Evolutionary conservation across 2,329 filamentous ascomycete genomes (phyloP).

Genomic region (Colletotrichum sp.): DNA sequence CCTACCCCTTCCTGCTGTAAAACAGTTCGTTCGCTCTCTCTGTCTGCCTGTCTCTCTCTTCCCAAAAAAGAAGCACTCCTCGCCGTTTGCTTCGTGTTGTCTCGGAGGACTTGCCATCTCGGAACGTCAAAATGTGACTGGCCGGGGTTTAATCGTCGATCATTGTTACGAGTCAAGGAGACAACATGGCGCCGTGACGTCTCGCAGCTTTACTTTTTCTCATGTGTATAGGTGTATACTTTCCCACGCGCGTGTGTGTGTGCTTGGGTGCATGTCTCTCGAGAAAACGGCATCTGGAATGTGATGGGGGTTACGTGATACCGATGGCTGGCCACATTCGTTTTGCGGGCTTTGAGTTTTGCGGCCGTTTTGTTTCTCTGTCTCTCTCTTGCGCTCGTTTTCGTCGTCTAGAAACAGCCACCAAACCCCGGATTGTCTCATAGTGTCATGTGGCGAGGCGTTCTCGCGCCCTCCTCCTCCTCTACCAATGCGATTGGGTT

Average conservation of each 20-base stretch:
- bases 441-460: not conserved
- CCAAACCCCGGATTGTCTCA: constrained; percentile 10
- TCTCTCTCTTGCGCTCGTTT: not conserved
- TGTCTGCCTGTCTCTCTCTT: not conserved
- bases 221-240: not conserved
- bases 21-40: not conserved
- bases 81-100: constrained; percentile 6
- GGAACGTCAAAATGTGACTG: not conserved
- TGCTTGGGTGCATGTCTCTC: not conserved
- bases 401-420: not conserved
- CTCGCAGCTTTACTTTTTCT: not conserved
- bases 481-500: not conserved
- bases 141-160: not conserved
- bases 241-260: not conserved
- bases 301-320: not conserved
- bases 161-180: constrained; percentile 9
- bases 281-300: not conserved
- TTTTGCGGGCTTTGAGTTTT: not conserved
- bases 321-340: not conserved
- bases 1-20: not conserved
- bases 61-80: not conserved
- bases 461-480: not conserved
- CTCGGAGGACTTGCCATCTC: not conserved
- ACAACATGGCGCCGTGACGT: constrained; percentile 9
- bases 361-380: not conserved